These are phyloP conservation scores for Viola pubescens DNA, from an alignment of 441 rosid species.

Conservation along the genomic window DNA sequence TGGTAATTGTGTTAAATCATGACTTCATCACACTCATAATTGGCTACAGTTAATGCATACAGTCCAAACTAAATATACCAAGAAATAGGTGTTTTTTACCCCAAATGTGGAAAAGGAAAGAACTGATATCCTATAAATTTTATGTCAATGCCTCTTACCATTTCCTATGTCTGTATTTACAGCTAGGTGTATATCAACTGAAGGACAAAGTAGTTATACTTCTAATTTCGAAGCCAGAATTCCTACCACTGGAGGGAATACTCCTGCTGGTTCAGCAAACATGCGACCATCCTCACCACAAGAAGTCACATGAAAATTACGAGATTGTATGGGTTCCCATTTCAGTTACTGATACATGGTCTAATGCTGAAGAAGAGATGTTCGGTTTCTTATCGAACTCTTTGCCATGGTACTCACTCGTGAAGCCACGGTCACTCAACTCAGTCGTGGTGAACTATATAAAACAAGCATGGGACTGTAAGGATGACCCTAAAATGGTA, in stretches of 20 bases:
- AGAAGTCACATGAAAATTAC: slow-evolving; percentile 31
- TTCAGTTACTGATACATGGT: slow-evolving; percentile 45
- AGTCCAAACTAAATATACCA: too few relatives aligned
- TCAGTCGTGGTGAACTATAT: slow-evolving; percentile 38
- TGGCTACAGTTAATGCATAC: too few relatives aligned
- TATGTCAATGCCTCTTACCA: not conserved
- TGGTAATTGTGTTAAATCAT: too few relatives aligned
- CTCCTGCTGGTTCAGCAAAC: slow-evolving; percentile 55
- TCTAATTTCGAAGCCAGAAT: slow-evolving; percentile 52
- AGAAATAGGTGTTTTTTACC: too few relatives aligned
- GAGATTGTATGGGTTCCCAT: slow-evolving; percentile 65
- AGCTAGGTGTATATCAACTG: slow-evolving; percentile 51
- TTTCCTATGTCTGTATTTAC: slow-evolving; percentile 22
- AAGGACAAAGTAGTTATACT: slow-evolving; percentile 52
- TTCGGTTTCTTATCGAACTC: slow-evolving; percentile 39
- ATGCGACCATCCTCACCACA: slow-evolving; percentile 34
- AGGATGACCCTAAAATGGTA: slow-evolving; percentile 42
- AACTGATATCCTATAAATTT: not conserved
- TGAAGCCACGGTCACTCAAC: slow-evolving; percentile 44
- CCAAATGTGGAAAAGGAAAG: not conserved
- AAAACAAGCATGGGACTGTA: slow-evolving; percentile 47
- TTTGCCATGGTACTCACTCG: slow-evolving; percentile 61
- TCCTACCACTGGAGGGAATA: slow-evolving; percentile 41
- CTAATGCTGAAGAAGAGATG: slow-evolving; percentile 32
- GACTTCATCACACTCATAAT: too few relatives aligned